A percentile compares a stretch with the other conserved stretches of the same genome.
Conservation (phyloP, 116 monocot species). For the Cymodocea nodosa region DNA sequence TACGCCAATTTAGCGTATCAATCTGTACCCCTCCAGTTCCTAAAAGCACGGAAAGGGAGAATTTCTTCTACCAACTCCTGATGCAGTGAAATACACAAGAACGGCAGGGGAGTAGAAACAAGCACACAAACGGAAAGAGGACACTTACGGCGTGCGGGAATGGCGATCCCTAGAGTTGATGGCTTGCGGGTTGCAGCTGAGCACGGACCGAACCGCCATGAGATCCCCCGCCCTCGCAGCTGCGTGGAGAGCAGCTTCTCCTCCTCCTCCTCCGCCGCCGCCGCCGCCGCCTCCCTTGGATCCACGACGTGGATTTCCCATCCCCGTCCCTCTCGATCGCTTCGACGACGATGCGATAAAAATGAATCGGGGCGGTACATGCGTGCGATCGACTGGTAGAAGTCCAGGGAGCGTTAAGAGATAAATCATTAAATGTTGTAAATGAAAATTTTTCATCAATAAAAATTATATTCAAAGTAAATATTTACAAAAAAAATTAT, state of each 20-base stretch:
- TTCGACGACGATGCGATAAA: background rate
- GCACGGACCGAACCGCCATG: slow-evolving; percentile 34
- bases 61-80: too few relatives aligned
- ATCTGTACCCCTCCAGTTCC: too few relatives aligned
- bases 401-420: too few relatives aligned
- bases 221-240: slow-evolving; percentile 74
- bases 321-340: background rate
- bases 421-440: too few relatives aligned
- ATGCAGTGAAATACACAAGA: background rate
- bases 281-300: slow-evolving; percentile 5
- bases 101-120: background rate
- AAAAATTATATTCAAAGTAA: too few relatives aligned
- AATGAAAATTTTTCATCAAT: too few relatives aligned
- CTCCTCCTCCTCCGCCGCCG: slow-evolving; percentile 23
- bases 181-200: slow-evolving; percentile 59
- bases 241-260: slow-evolving; percentile 36
- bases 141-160: slow-evolving; percentile 80
- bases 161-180: slow-evolving; percentile 72
- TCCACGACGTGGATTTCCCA: slow-evolving; percentile 34
- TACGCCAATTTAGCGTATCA: too few relatives aligned
- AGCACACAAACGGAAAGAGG: background rate
- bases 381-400: too few relatives aligned
- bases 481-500: too few relatives aligned
- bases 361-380: too few relatives aligned
- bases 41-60: too few relatives aligned